Evolutionary conservation across 345 rosid species (phyloP), one percentile per base, ranked within the genome.

Genomic region (Excoecaria agallocha): DNA sequence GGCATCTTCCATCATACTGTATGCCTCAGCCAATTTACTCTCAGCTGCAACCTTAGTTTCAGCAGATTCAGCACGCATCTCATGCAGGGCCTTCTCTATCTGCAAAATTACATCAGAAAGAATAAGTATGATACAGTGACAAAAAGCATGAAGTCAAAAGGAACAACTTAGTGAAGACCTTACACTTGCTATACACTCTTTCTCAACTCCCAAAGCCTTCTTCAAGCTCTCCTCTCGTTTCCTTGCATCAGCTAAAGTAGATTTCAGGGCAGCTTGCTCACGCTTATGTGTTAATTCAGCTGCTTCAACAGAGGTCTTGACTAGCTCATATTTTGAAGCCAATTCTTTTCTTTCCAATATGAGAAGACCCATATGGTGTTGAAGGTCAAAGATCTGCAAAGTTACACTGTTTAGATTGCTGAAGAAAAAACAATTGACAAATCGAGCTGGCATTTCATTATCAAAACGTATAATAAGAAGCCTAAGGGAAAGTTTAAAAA

Each of bases 361-460:
- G 59, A 95, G 87, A 78, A 95, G 94, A 68, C 98, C 98, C 98
- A 95, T 93, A 59, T 90, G 94, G 82, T 95, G 96, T 83, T 89
- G 98, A 80, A 89, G 89, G 68, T 93, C 98, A 88, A 83, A 91
- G 69, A 91, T 83, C 98, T 94, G 30, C 30, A 30, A 65, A 63
- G 71, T 74, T 41, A 62, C 35, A 57, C 41, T 51, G 13, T 20
- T 66, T 48, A 72, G 17, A 69, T 30, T 30, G n/a, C 11, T 58
- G 37, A 30, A 58, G 35, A 16, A 58, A 58, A 3, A 58, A 24
- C 62, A 58, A 9, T 58, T 22, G 37, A 13, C 37, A 58, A 58
- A 58, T 12, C 9, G 24, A 58, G 37, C 37, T 58, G 22, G 3
- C n/a, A 52, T 52, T 52, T 52, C 20, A 52, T 50, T 2, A 50